Base-by-base conservation (phyloP, 176 grass and related monocot species). In the Oropetium thomaeum region DNA sequence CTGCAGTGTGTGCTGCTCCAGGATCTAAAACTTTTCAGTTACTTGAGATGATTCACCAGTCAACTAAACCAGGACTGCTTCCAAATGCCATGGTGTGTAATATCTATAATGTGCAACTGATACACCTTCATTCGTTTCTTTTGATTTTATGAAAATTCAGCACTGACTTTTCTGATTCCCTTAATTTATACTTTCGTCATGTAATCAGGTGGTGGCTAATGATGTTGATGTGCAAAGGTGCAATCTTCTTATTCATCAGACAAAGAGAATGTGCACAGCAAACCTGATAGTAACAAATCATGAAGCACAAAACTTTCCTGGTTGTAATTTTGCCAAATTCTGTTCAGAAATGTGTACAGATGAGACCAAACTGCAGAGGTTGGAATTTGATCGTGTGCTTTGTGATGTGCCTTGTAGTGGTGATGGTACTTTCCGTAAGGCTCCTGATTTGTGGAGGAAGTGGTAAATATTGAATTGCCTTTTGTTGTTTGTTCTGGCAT, bases 11-110 rank as follows among this genome's bases (percentile, higher is more conserved):
- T 83, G 95, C 95, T 16, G 95, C 95, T 66, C 95, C 95, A 73
- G 95, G 95, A 79, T 98, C 95, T 54, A 98, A 98, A 84, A 98
- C 95, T 75, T 98, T 98, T 63, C 95, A 98, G 82, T 87, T 98
- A 75, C 95, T 98, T 84, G 95, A 98, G 85, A 98, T 94, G 81
- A 94, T 98, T 70, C 96, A 94, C 69, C 87, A 91, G 68, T 90
- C 81, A 81, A 85, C 70, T 29, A 83, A 89, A 59, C 81, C 86
- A 76, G 91, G 96, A 80, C 19, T 87, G 70, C 91, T 98, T 75
- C 96, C 96, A 63, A 83, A 84, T 67, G 96, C 91, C 41, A 77
- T 92, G 89, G 91, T 94, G 59, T 33, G 69, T 85, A 8, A 20
- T 79, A 20, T 30, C 64, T 75, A 31, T 51, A 44, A 41, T 4